Evolutionary conservation across 352 stramenopile species (phyloP).

Genomic region (Globisporangium polare): DNA sequence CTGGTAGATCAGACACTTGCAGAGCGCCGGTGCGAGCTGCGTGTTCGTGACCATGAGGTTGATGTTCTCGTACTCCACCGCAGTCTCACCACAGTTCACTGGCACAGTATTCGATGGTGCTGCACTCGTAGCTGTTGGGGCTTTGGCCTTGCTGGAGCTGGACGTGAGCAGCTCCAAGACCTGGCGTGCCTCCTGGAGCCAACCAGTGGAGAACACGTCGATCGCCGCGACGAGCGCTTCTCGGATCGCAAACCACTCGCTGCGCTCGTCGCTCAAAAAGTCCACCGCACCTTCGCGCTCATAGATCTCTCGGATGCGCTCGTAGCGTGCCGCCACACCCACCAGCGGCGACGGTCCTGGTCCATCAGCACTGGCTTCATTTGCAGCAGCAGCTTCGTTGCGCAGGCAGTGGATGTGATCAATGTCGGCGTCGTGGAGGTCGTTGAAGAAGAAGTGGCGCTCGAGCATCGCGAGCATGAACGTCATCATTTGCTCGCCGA

Average conservation of each 20-base stretch:
- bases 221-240: constrained; percentile 67
- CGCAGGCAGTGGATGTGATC: constrained; percentile 48
- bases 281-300: constrained; percentile 56
- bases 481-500: constrained; percentile 85
- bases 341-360: neutral
- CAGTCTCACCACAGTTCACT: constrained; percentile 10
- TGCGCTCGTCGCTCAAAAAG: constrained; percentile 59
- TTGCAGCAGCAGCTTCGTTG: neutral
- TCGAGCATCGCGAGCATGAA: constrained; percentile 79
- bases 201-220: constrained; percentile 66
- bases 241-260: constrained; percentile 67
- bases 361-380: neutral
- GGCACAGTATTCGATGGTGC: neutral
- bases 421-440: constrained; percentile 67
- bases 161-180: constrained; percentile 48
- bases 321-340: constrained; percentile 34
- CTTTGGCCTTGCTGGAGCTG: constrained; percentile 3
- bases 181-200: constrained; percentile 56
- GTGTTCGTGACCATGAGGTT: constrained; percentile 85
- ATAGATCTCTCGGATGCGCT: constrained; percentile 75
- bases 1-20: constrained; percentile 83
- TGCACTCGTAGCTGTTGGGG: neutral
- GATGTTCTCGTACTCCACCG: constrained; percentile 42
- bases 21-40: constrained; percentile 72
- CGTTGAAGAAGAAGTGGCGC: constrained; percentile 81